These are phyloP conservation scores for Jatropha multifida DNA, from an alignment of 441 rosid genomes.

Conservation along the genomic window DNA sequence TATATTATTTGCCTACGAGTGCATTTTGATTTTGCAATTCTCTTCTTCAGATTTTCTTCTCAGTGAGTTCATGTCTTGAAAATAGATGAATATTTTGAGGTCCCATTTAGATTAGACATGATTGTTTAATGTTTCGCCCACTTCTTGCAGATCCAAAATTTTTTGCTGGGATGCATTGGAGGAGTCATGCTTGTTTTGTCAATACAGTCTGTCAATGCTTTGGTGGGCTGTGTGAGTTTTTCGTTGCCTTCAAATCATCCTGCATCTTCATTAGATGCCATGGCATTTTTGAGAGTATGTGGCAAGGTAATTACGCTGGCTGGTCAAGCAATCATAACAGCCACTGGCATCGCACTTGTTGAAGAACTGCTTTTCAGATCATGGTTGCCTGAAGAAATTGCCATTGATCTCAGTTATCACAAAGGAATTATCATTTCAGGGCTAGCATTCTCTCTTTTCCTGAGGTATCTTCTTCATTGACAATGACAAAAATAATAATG, in stretches of 20 bases:
- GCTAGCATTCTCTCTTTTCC: slow-evolving; percentile 64
- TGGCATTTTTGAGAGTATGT: slow-evolving; percentile 43
- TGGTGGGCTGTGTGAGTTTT: slow-evolving; percentile 59
- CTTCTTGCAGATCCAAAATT: slow-evolving; percentile 61
- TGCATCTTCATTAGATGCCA: slow-evolving; percentile 45
- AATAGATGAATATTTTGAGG: not conserved
- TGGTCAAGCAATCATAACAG: slow-evolving; percentile 59
- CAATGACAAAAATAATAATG: not conserved
- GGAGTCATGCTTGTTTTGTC: slow-evolving; percentile 64
- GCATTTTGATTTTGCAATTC: not conserved
- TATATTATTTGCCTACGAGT: no score
- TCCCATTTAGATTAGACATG: slow-evolving; percentile 1
- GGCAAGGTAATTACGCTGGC: slow-evolving; percentile 45
- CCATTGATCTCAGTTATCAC: slow-evolving; percentile 77
- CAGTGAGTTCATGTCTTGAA: not conserved
- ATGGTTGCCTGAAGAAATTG: slow-evolving; percentile 88
- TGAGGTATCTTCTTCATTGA: slow-evolving; percentile 52
- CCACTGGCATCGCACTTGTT: slow-evolving; percentile 64
- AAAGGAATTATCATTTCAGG: slow-evolving; percentile 79
- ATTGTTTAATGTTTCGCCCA: slow-evolving; percentile 16
- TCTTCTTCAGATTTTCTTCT: not conserved
- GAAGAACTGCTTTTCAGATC: slow-evolving; percentile 92
- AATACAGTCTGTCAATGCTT: slow-evolving; percentile 63
- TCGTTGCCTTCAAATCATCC: slow-evolving; percentile 56
- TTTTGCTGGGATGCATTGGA: slow-evolving; percentile 61